Conservation (phyloP, 352 stramenopile genomes). For the Pythium scleroteichum region DNA sequence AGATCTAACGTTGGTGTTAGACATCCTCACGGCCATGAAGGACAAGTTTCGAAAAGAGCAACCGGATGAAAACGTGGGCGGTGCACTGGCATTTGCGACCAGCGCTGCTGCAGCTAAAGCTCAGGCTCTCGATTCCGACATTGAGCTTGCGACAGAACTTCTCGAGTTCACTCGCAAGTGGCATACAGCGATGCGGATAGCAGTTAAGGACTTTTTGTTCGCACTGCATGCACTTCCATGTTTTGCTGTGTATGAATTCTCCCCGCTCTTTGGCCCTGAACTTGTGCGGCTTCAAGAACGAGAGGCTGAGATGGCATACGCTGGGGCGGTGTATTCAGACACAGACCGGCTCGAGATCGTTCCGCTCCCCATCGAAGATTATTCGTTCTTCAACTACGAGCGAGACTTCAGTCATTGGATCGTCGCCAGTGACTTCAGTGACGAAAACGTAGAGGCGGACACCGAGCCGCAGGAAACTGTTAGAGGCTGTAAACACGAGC, state of each 20-base stretch:
- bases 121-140: slow-evolving; percentile 28
- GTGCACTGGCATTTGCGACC: background rate
- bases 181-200: slow-evolving; percentile 43
- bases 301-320: slow-evolving; percentile 1
- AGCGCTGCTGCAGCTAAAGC: slow-evolving; percentile 5
- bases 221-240: slow-evolving; percentile 43
- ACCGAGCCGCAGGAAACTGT: slow-evolving; percentile 3
- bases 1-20: slow-evolving; percentile 34
- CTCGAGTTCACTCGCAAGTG: slow-evolving; percentile 52
- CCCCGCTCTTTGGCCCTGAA: slow-evolving; percentile 27
- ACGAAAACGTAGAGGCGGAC: slow-evolving; percentile 20
- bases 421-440: background rate
- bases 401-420: slow-evolving; percentile 33
- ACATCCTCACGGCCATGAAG: background rate
- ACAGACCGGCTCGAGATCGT: slow-evolving; percentile 21
- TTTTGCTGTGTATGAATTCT: slow-evolving; percentile 35
- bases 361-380: slow-evolving; percentile 38
- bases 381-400: slow-evolving; percentile 43
- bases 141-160: slow-evolving; percentile 29
- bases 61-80: background rate
- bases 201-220: slow-evolving; percentile 58
- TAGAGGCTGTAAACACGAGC: slow-evolving; percentile 11
- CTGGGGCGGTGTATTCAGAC: background rate
- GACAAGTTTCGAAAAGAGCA: background rate
- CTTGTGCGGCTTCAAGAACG: slow-evolving; percentile 25